Evolutionary conservation across 1,284 basidiomycete species (phyloP), one percentile per base, ranked within the genome.

Genomic region (Ganoderma sinense): DNA sequence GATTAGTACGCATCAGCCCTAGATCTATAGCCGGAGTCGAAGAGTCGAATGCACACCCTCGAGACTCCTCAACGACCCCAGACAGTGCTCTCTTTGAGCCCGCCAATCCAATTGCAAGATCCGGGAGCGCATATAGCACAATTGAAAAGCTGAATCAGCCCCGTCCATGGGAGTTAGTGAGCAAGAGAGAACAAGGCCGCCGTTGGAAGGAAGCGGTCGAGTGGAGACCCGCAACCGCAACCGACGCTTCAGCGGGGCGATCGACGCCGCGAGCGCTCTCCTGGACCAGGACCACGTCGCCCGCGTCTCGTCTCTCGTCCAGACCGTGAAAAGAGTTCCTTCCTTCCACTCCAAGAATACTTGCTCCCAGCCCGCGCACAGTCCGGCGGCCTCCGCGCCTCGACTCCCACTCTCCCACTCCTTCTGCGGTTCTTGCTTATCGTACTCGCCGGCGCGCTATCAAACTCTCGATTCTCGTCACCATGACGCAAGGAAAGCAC

Each of bases 161-260:
- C 56, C 6, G 36, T 6, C 7, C 36, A 36, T 31, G 31, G 13
- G 31, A 55, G 53, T 29, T 26, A 18, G 53, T n/a, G 20, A 39
- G 33, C 6, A 33, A 36, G 20, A n/a, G 33, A 16, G 56, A 59
- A 59, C 56, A 39, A 59, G 33, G 16, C 39, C 31, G 31, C n/a
- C 2, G 56, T 59, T 8, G 56, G n/a, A 13, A 39, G 18, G 31
- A 39, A n/a, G 33, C 36, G 33, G 56, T 39, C 18, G 56, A 59
- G 56, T 31, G 56, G 56, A 36, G 33, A 59, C 56, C 56, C n/a
- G 33, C 33, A 59, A 33, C 56, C 31, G 56, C 33, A 59, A 33
- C 56, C 20, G 56, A 39, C 29, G 56, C 56, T 39, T 14, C 16
- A 39, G 10, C 56, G 18, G 56, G 33, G 31, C 20, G 56, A 59